Evolutionary conservation across 208 protist species (phyloP), one percentile per base, ranked within the genome.

Genomic region (Porcisia deanei): DNA sequence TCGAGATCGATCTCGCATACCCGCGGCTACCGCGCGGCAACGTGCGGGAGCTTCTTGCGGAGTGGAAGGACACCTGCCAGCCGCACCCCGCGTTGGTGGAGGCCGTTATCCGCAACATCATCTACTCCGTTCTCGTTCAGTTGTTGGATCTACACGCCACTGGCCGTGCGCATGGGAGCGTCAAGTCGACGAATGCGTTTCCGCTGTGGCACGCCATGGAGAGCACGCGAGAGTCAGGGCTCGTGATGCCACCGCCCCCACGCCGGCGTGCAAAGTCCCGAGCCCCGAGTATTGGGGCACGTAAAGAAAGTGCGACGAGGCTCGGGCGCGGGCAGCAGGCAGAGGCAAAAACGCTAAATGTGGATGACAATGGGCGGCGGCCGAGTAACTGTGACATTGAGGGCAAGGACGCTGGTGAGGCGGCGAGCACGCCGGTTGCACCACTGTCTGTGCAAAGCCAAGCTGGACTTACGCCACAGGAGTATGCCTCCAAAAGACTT

Each of bases 181-280:
- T 96, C 22, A 92, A 92, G 70, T 80, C 86, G 55, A 91, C 89
- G 14, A 96, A 96, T 58, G 73, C 94, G 55, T 96, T 96, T 68
- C 77, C 88, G 12, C 47, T 83, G 37, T 71, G 82, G 58, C 81
- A 90, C 57, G 79, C 83, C 41, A 63, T 79, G 69, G 79, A 90
- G 72, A 81, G 86, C 25, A 61, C 64, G 49, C 73, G 71, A 7
- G 49, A 68, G 63, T 63, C 70, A 3, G 71, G 76, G 2, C 58
- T 82, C 49, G 61, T 39, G 45, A 77, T 82, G 78, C 78, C 78
- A 5, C 73, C 78, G n/a, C 30, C 67, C 18, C 57, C 52, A 39
- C 68, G 20, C 3, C 68, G 20, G 47, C 49, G 25, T 25, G 1
- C 25, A 5, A 2, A 25, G 25, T 55, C 47, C 22, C 41, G 12